Percentiles rank a stretch among this genome's conserved stretches.
Evolutionary conservation across 2,329 filamentous ascomycete genomes (phyloP).

Genomic region (Stagonosporopsis rhizophila): DNA sequence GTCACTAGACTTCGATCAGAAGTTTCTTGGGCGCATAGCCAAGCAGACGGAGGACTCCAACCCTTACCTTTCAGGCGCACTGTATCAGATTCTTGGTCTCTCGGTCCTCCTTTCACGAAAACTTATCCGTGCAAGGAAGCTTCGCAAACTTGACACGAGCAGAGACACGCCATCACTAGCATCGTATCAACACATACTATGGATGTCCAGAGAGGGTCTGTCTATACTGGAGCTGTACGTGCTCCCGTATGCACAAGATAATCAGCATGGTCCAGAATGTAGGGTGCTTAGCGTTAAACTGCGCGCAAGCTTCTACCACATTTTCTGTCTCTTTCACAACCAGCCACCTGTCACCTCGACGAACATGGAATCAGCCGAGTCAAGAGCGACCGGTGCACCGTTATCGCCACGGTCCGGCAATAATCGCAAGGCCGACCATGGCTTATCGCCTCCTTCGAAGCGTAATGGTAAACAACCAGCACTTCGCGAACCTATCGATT

Average conservation of each 20-base stretch:
- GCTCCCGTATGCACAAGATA: slow-evolving; percentile 74
- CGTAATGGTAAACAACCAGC: slow-evolving; percentile 47
- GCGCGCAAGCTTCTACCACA: slow-evolving; percentile 92
- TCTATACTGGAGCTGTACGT: slow-evolving; percentile 86
- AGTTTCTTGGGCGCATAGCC: slow-evolving; percentile 90
- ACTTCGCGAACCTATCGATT: slow-evolving; percentile 58
- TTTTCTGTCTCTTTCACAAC: slow-evolving; percentile 96
- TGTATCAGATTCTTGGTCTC: slow-evolving; percentile 90
- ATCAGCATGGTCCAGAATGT: slow-evolving; percentile 76
- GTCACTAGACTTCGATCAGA: slow-evolving; percentile 96
- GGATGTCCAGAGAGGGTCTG: slow-evolving; percentile 91
- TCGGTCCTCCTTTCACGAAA: slow-evolving; percentile 87
- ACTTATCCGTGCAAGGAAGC: slow-evolving; percentile 80
- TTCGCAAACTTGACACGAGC: slow-evolving; percentile 81
- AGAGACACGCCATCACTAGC: slow-evolving; percentile 80
- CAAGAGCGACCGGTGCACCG: slow-evolving; percentile 33
- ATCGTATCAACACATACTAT: slow-evolving; percentile 89
- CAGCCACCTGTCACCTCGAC: slow-evolving; percentile 70
- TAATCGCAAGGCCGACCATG: slow-evolving; percentile 33
- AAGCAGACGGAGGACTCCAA: slow-evolving; percentile 79
- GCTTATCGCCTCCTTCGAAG: slow-evolving; percentile 41
- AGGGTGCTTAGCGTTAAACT: slow-evolving; percentile 92
- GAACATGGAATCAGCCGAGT: slow-evolving; percentile 45
- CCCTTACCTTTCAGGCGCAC: slow-evolving; percentile 77
- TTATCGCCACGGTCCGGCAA: slow-evolving; percentile 35